Percentiles rank a stretch among this genome's conserved stretches.
Evolutionary conservation across 2,329 filamentous ascomycete species (phyloP).

Genomic region (Cytospora mali): DNA sequence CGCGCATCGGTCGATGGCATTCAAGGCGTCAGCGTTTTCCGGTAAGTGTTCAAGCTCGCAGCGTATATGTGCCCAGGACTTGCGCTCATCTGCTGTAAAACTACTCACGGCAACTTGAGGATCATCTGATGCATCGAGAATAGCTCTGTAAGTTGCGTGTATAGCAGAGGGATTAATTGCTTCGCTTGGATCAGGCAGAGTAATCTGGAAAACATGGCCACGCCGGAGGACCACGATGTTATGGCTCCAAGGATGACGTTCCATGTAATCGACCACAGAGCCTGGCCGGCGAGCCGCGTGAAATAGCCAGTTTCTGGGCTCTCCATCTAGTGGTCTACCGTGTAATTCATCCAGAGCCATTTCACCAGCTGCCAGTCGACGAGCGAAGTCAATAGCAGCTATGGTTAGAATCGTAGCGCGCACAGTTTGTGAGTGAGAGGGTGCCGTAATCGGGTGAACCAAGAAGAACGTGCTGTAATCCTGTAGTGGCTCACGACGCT

Average conservation of each 20-base stretch:
- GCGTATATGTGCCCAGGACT: slow-evolving; percentile 28
- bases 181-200: background rate
- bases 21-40: slow-evolving; percentile 16
- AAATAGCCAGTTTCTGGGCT: slow-evolving; percentile 27
- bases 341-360: slow-evolving; percentile 18
- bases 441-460: slow-evolving; percentile 23
- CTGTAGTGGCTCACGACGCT: slow-evolving; percentile 28
- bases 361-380: slow-evolving; percentile 9
- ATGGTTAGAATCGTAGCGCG: slow-evolving; percentile 28
- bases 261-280: slow-evolving; percentile 18
- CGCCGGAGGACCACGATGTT: slow-evolving; percentile 27
- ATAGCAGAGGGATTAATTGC: slow-evolving; percentile 3
- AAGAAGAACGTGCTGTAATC: slow-evolving; percentile 26
- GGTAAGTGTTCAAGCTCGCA: slow-evolving; percentile 22
- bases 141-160: slow-evolving; percentile 19
- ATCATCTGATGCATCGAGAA: slow-evolving; percentile 22
- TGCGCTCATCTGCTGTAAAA: slow-evolving; percentile 29
- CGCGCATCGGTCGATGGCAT: slow-evolving; percentile 21
- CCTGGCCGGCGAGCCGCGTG: slow-evolving; percentile 24
- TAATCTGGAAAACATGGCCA: slow-evolving; percentile 29
- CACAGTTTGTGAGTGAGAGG: slow-evolving; percentile 24
- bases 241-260: slow-evolving; percentile 15
- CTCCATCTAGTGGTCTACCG: slow-evolving; percentile 9
- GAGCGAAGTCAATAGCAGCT: slow-evolving; percentile 26
- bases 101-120: slow-evolving; percentile 11